Conservation (phyloP, 805 yeast species). For the Lipomyces orientalis region DNA sequence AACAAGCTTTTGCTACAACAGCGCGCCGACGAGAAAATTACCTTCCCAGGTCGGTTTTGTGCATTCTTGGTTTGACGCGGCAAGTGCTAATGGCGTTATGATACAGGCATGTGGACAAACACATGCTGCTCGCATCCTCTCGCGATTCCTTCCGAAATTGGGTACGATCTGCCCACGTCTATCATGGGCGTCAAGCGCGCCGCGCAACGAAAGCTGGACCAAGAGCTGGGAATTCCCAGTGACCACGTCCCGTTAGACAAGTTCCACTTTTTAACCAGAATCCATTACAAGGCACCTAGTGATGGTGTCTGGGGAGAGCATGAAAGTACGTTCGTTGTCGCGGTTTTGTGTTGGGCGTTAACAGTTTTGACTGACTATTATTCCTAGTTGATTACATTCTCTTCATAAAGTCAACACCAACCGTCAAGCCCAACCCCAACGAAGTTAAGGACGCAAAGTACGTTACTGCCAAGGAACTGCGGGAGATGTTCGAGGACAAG, state of each 20-base stretch:
- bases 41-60: slow-evolving; percentile 66
- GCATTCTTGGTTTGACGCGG: not conserved
- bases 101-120: slow-evolving; percentile 85
- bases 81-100: not conserved
- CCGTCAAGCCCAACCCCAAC: slow-evolving; percentile 66
- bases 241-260: slow-evolving; percentile 57
- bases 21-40: slow-evolving; percentile 94
- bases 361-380: not conserved
- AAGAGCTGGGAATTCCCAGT: slow-evolving; percentile 82
- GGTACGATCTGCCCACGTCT: slow-evolving; percentile 63
- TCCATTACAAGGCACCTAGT: slow-evolving; percentile 86
- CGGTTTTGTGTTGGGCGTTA: too few species aligned
- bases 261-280: slow-evolving; percentile 87
- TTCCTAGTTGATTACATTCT: slow-evolving; percentile 77
- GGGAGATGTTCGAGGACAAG: slow-evolving; percentile 72
- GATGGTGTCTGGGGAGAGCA: slow-evolving; percentile 95
- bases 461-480: slow-evolving; percentile 70
- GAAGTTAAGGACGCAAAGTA: slow-evolving; percentile 84
- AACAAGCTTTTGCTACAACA: slow-evolving; percentile 85
- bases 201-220: slow-evolving; percentile 89
- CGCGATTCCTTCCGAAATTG: slow-evolving; percentile 81
- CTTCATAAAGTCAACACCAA: slow-evolving; percentile 65
- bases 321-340: slow-evolving; percentile 54
- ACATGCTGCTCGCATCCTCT: slow-evolving; percentile 99
- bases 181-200: slow-evolving; percentile 83